Conservation (phyloP, 805 yeast species). For the Yamadazyma endophytica region DNA sequence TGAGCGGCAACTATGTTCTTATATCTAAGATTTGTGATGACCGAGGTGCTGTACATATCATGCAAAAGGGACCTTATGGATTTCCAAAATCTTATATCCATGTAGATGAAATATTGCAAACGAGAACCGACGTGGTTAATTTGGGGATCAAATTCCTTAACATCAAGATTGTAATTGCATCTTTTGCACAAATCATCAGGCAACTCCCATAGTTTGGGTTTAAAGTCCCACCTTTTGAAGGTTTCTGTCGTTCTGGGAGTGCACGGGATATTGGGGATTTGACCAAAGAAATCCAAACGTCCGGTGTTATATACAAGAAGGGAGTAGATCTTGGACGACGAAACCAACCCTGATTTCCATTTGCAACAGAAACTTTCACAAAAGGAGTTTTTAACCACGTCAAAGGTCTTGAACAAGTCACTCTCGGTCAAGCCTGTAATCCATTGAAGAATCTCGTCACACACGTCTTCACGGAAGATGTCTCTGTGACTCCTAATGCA, state of each 20-base stretch:
- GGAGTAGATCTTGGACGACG: constrained; percentile 10
- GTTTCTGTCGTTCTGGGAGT: constrained; percentile 7
- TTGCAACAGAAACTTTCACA: constrained; percentile 55
- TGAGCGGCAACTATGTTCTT: constrained; percentile 65
- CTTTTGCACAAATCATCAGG: constrained; percentile 37
- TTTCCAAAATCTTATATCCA: constrained; percentile 74
- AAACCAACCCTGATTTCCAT: constrained; percentile 55
- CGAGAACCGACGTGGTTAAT: constrained; percentile 44
- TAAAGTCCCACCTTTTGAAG: constrained; percentile 38
- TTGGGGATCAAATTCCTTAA: constrained; percentile 21
- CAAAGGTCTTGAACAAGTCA: constrained; percentile 47
- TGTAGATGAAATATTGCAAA: constrained; percentile 54
- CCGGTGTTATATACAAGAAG: constrained; percentile 23
- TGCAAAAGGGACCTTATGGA: constrained; percentile 53
- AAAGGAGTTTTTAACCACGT: constrained; percentile 44
- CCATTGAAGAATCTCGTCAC: constrained; percentile 69
- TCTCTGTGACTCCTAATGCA: constrained; percentile 67
- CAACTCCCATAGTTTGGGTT: constrained; percentile 44
- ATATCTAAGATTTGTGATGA: constrained; percentile 56
- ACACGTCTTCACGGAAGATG: constrained; percentile 75
- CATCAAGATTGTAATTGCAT: constrained; percentile 42
- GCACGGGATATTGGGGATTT: constrained; percentile 35
- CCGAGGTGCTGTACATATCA: constrained; percentile 58
- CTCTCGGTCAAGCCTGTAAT: constrained; percentile 54
- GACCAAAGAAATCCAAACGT: constrained; percentile 26